Conservation (phyloP, 2,329 filamentous ascomycete genomes). For the Penicillium sp. region DNA sequence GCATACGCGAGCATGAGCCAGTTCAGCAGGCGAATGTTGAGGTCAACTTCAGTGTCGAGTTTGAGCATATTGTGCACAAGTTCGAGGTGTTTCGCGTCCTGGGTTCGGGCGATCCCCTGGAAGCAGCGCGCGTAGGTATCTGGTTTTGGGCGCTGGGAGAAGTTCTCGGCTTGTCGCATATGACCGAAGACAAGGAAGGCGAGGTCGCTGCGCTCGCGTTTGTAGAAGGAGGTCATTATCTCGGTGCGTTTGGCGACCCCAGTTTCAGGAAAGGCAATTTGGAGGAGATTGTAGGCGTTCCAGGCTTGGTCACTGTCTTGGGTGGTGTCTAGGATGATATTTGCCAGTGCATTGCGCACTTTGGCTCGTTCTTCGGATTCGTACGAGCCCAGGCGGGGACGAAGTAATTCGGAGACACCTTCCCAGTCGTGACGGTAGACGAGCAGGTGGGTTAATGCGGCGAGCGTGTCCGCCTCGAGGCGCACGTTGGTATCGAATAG, state of each 20-base stretch:
- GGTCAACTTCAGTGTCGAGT: constrained; percentile 80
- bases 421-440: constrained; percentile 76
- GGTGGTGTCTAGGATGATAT: constrained; percentile 67
- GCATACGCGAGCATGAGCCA: constrained; percentile 86
- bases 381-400: constrained; percentile 60
- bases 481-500: constrained; percentile 72
- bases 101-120: constrained; percentile 69
- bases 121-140: constrained; percentile 81
- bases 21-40: constrained; percentile 78
- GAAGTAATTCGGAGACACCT: constrained; percentile 82
- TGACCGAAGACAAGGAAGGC: constrained; percentile 86
- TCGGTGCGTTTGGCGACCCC: constrained; percentile 67
- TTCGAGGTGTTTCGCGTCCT: constrained; percentile 68
- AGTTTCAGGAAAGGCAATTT: constrained; percentile 65
- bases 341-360: constrained; percentile 69
- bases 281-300: constrained; percentile 65
- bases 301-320: constrained; percentile 67
- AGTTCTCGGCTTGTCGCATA: constrained; percentile 79
- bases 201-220: constrained; percentile 78
- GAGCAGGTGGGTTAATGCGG: constrained; percentile 73
- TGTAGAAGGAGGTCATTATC: constrained; percentile 84
- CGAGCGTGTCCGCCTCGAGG: constrained; percentile 76
- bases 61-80: constrained; percentile 93
- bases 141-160: constrained; percentile 66
- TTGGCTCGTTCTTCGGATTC: constrained; percentile 64